Evolutionary conservation across 371 early-diverging fungal genomes (phyloP).

Genomic region (Actinomortierella wolfii): DNA sequence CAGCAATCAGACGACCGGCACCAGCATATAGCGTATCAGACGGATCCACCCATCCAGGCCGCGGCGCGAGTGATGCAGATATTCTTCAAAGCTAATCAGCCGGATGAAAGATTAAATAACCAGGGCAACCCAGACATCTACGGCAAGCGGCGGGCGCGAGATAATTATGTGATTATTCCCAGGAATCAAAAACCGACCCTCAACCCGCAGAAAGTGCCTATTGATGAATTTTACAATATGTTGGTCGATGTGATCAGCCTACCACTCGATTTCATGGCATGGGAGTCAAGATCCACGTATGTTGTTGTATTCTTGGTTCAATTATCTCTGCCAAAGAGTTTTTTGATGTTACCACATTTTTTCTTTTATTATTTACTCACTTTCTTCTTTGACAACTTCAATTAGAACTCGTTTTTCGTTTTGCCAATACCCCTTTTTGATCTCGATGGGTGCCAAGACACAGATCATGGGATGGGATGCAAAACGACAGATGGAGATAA

Average conservation of each 20-base stretch:
- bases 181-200: slow-evolving; percentile 67
- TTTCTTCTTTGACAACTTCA: slow-evolving; percentile 1
- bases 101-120: slow-evolving; percentile 10
- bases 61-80: slow-evolving; percentile 83
- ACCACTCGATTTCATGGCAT: slow-evolving; percentile 79
- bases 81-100: slow-evolving; percentile 32
- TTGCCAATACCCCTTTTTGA: slow-evolving; percentile 89
- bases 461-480: slow-evolving; percentile 89
- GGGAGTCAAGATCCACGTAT: slow-evolving; percentile 82
- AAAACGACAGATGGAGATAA: slow-evolving; percentile 84
- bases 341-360: background rate
- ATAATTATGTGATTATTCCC: slow-evolving; percentile 25
- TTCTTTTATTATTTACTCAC: background rate
- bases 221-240: slow-evolving; percentile 86
- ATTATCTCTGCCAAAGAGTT: background rate
- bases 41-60: slow-evolving; percentile 86
- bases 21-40: slow-evolving; percentile 51
- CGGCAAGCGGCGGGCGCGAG: slow-evolving; percentile 11
- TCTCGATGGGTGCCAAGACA: slow-evolving; percentile 85
- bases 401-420: slow-evolving; percentile 68
- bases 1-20: slow-evolving; percentile 46
- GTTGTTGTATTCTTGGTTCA: slow-evolving; percentile 4
- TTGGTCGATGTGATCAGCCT: slow-evolving; percentile 83
- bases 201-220: slow-evolving; percentile 59
- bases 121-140: slow-evolving; percentile 5